Conservation (phyloP, 2,329 filamentous ascomycete species). For the Pestalotiopsis sp. region DNA sequence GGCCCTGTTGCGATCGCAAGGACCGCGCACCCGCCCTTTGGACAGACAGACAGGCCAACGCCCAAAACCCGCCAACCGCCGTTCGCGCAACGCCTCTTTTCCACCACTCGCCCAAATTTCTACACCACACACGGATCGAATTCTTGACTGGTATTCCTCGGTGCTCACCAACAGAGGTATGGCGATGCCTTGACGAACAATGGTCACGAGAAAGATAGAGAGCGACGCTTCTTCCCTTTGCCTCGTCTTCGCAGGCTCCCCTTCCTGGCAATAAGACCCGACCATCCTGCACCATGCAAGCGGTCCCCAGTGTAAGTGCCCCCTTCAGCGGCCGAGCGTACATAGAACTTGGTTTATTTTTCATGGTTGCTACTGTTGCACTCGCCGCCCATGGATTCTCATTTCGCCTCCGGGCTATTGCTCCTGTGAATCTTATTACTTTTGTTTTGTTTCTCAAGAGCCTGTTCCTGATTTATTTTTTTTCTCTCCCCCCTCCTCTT, state of each 20-base stretch:
- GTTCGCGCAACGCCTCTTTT: neutral
- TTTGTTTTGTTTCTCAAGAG: neutral
- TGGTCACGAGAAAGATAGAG: constrained; percentile 31
- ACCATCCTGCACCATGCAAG: constrained; percentile 50
- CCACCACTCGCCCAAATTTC: neutral
- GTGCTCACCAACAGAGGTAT: constrained; percentile 16
- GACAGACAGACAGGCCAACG: neutral
- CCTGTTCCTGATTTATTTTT: neutral
- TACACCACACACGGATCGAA: neutral
- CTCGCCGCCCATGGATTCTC: neutral
- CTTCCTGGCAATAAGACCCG: constrained; percentile 37
- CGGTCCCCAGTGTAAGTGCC: constrained; percentile 54
- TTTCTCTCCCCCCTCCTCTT: neutral
- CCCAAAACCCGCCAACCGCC: neutral
- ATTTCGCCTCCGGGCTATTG: neutral
- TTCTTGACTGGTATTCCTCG: constrained; percentile 23
- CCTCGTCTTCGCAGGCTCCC: constrained; percentile 36
- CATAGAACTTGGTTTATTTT: neutral
- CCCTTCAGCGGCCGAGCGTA: constrained; percentile 1
- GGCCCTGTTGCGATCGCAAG: neutral
- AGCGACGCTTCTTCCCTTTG: constrained; percentile 27
- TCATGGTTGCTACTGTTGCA: neutral
- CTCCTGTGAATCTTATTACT: neutral
- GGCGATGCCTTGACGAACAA: constrained; percentile 36
- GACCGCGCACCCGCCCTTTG: neutral